Percentiles rank a stretch among this genome's conserved stretches.
Conservation (phyloP, 1,284 basidiomycete species). For the Phylloboletellus chloephorus region DNA sequence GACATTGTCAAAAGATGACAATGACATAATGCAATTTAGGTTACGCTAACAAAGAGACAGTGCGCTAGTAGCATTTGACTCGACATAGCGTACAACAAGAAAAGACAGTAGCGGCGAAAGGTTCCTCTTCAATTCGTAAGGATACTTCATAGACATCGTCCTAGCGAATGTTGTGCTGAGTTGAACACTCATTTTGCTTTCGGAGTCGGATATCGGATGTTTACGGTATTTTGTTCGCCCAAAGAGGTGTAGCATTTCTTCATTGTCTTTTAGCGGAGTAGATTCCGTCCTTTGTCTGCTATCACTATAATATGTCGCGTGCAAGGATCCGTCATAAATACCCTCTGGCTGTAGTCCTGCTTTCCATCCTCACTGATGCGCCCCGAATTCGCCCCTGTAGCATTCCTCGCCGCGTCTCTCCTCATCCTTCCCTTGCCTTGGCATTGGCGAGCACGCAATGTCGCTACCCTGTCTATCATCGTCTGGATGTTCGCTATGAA, state of each 20-base stretch:
- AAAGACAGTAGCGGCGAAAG: too few relatives aligned
- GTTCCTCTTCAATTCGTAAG: too few relatives aligned
- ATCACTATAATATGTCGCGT: constrained; percentile 1
- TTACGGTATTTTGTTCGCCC: background rate
- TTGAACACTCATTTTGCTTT: too few relatives aligned
- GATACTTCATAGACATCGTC: too few relatives aligned
- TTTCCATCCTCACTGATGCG: constrained; percentile 11
- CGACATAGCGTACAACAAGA: too few relatives aligned
- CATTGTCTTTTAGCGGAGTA: background rate
- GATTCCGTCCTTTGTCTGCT: constrained; percentile 1
- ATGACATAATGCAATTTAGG: too few relatives aligned
- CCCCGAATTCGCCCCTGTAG: constrained; percentile 25
- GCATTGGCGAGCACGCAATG: constrained; percentile 45
- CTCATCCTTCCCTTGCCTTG: constrained; percentile 38
- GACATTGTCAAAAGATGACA: too few relatives aligned
- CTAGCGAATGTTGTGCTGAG: too few relatives aligned
- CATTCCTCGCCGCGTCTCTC: constrained; percentile 30
- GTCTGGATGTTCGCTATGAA: constrained; percentile 49
- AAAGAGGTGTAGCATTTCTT: background rate
- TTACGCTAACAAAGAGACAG: too few relatives aligned
- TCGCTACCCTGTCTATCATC: constrained; percentile 50
- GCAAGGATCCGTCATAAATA: constrained; percentile 1
- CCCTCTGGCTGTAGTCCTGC: background rate
- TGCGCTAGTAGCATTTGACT: too few relatives aligned
- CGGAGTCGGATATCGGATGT: too few relatives aligned